Conservation (phyloP, 177 flowering plant genomes). For the Vitis hybrid region DNA sequence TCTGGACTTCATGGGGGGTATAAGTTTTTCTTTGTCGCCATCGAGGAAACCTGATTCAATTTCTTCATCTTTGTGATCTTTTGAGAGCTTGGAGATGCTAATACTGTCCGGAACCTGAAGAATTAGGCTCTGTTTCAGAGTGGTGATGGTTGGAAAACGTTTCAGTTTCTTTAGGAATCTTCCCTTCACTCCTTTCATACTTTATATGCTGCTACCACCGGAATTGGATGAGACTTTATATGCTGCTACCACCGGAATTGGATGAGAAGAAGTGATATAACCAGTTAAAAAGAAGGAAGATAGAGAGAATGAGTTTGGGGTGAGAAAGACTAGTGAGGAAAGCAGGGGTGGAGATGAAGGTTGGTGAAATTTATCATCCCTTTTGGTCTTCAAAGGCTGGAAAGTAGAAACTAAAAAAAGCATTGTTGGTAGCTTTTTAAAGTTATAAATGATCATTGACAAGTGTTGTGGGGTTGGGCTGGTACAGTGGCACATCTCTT, state of each 20-base stretch:
- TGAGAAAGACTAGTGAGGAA: not conserved
- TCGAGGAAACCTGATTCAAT: slow-evolving; percentile 15
- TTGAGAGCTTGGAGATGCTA: slow-evolving; percentile 32
- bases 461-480: not conserved
- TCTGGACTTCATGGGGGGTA: slow-evolving; percentile 22
- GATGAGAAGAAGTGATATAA: not conserved
- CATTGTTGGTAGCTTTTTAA: slow-evolving; percentile 14
- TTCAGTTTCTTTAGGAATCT: slow-evolving; percentile 62
- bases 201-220: not conserved
- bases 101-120: slow-evolving; percentile 31
- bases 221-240: too few relatives aligned
- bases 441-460: slow-evolving; percentile 13
- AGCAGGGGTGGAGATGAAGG: slow-evolving; percentile 1
- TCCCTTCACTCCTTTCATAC: slow-evolving; percentile 64
- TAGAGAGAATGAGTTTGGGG: too few relatives aligned
- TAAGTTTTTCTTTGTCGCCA: slow-evolving; percentile 39
- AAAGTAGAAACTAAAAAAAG: slow-evolving; percentile 16
- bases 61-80: slow-evolving; percentile 42
- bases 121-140: slow-evolving; percentile 43
- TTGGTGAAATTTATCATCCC: not conserved
- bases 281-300: not conserved
- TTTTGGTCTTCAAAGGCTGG: slow-evolving; percentile 9
- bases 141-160: slow-evolving; percentile 37
- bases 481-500: not conserved
- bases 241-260: not conserved